Conservation (phyloP, 2,329 filamentous ascomycete species). For the Byssoonygena ceratinophila region DNA sequence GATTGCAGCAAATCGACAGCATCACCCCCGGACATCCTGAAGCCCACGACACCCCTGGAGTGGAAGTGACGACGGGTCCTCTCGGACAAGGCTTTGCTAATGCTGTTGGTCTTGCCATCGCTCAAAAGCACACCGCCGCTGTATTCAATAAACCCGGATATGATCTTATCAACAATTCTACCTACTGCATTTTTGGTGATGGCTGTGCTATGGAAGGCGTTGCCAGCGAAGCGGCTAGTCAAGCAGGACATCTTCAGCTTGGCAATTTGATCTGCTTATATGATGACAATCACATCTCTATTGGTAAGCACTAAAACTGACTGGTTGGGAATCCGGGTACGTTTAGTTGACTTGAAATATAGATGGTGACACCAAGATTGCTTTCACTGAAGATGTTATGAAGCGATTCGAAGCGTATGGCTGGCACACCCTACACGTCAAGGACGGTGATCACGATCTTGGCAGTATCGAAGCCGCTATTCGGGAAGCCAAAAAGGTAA, state of each 20-base stretch:
- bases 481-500: conserved; percentile 72
- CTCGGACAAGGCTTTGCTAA: conserved; percentile 96
- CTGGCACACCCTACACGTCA: conserved; percentile 80
- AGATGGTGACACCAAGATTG: conserved; percentile 90
- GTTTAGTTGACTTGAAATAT: conserved; percentile 11
- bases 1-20: conserved; percentile 53
- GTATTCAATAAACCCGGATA: conserved; percentile 95
- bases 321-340: neutral
- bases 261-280: conserved; percentile 96
- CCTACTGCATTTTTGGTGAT: conserved; percentile 93
- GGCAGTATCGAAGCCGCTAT: conserved; percentile 81
- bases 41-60: conserved; percentile 86
- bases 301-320: conserved; percentile 41
- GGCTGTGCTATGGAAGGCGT: conserved; percentile 98
- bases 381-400: conserved; percentile 92
- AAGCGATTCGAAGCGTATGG: conserved; percentile 96
- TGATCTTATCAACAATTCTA: conserved; percentile 90
- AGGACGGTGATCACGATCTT: conserved; percentile 81
- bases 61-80: conserved; percentile 96
- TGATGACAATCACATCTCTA: conserved; percentile 97
- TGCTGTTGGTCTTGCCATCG: conserved; percentile 94
- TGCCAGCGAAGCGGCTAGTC: conserved; percentile 80
- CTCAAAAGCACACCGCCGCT: conserved; percentile 80
- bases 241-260: conserved; percentile 91
- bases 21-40: conserved; percentile 96